These are phyloP conservation scores for Coniochaeta sp. DNA, from an alignment of 2,329 filamentous ascomycete genomes.

Conservation along the genomic window DNA sequence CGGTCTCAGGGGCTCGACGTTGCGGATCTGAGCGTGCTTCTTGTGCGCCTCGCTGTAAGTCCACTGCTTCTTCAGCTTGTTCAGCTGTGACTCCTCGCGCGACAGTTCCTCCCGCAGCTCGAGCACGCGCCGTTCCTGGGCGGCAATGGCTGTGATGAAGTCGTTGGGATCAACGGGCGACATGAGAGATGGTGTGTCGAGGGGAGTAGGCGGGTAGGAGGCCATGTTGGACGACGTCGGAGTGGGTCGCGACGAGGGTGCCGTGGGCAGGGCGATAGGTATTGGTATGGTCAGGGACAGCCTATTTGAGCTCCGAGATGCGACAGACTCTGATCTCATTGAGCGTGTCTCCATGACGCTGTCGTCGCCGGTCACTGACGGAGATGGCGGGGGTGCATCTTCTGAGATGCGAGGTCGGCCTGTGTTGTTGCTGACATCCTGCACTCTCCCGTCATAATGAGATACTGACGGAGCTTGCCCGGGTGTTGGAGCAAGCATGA, in stretches of 20 bases:
- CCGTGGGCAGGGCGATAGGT: constrained; percentile 50
- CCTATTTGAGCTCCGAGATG: constrained; percentile 48
- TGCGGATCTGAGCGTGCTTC: constrained; percentile 65
- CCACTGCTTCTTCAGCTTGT: constrained; percentile 77
- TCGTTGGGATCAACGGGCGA: constrained; percentile 51
- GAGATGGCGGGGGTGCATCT: constrained; percentile 28
- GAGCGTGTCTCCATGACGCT: constrained; percentile 36
- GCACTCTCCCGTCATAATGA: constrained; percentile 8
- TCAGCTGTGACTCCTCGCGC: constrained; percentile 72
- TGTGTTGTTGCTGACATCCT: constrained; percentile 5
- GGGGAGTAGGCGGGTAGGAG: constrained; percentile 44
- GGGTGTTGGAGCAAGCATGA: constrained; percentile 10
- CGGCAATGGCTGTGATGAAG: constrained; percentile 83
- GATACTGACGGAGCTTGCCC: constrained; percentile 5
- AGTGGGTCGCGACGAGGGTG: constrained; percentile 37
- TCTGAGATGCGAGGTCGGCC: constrained; percentile 23
- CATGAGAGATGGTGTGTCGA: constrained; percentile 32
- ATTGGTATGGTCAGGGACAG: constrained; percentile 57
- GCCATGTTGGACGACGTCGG: constrained; percentile 33
- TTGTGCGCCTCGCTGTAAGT: constrained; percentile 67
- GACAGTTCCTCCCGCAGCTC: constrained; percentile 87
- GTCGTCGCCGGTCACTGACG: constrained; percentile 19
- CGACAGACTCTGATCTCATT: constrained; percentile 44
- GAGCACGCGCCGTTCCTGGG: constrained; percentile 83
- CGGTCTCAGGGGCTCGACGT: constrained; percentile 51